Evolutionary conservation across 371 early-diverging fungal genomes (phyloP), one percentile per base, ranked within the genome.

Genomic region (Rhizopus microsporus): DNA sequence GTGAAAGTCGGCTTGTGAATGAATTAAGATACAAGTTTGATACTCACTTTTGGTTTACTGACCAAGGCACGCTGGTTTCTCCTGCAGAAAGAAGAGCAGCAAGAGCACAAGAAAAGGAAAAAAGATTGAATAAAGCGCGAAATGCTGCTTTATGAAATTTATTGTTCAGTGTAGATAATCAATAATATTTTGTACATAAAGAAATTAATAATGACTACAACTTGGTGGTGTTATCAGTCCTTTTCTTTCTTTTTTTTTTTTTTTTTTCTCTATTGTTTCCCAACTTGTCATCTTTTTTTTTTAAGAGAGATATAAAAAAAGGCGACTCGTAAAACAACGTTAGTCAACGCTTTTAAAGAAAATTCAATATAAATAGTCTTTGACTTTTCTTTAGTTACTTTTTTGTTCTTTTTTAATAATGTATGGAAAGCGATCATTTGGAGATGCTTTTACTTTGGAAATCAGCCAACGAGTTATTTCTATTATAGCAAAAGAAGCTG

Each of bases 21-120:
- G 74, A 74, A 50, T 53, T 78, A 30, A 62, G 60, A 33, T 43
- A 51, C 13, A 78, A 75, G 39, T 68, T 73, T 51, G 50, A 48
- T 12, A 75, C 78, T 9, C 43, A 40, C 16, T 65, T 60, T 38
- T 78, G 78, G 78, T 78, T 78, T 43, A 39, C 63, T 54, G 54
- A 68, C 8, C 48, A 68, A 32, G 77, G 73, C 12, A n/a, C 39
- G 2, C 43, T 76, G 42, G 57, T 72, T 7, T 50, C 60, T 0
- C 40, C 62, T 7, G 57, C 65, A 5, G 64, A 70, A 15, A 62
- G 72, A n/a, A 65, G 60, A 32, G 50, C 45, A 5, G 44, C 46
- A n/a, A 51, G 65, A 53, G 49, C 56, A 5, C 52, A 35, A 65
- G 60, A 65, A 56, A 51, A 39, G 43, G 48, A 50, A 10, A 45